Percentiles rank a stretch among this genome's conserved stretches.
Conservation (phyloP, 768 basidiomycete genomes). For the Boletus vinaceobasis region DNA sequence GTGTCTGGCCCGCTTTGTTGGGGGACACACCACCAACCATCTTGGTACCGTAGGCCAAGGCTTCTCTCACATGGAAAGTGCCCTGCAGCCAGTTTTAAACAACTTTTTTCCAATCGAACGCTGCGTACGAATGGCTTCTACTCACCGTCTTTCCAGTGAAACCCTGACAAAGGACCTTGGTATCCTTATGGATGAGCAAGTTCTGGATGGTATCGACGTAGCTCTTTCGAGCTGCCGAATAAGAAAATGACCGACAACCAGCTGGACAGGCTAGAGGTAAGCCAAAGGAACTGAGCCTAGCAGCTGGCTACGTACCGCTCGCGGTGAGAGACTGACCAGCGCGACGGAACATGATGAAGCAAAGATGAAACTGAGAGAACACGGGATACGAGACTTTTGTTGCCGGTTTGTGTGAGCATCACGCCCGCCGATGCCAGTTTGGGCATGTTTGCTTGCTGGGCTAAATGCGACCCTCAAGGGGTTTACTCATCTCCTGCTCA, state of each 20-base stretch:
- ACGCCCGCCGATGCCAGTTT: conserved; percentile 22
- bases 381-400: conserved; percentile 5
- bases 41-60: conserved; percentile 90
- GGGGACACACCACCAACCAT: conserved; percentile 98
- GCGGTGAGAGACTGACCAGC: conserved; percentile 54
- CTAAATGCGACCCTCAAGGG: too few species aligned
- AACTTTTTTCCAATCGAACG: not conserved
- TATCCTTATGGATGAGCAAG: conserved; percentile 90
- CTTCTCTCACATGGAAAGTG: conserved; percentile 95
- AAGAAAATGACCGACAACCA: conserved; percentile 79
- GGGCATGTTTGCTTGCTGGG: conserved; percentile 21
- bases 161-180: conserved; percentile 90
- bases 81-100: conserved; percentile 48
- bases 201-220: conserved; percentile 92
- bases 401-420: conserved; percentile 12
- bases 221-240: conserved; percentile 65
- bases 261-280: conserved; percentile 31
- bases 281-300: not conserved
- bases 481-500: too few species aligned
- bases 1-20: conserved; percentile 93
- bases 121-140: not conserved
- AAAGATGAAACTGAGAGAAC: conserved; percentile 10
- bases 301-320: conserved; percentile 40
- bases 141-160: conserved; percentile 94
- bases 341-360: conserved; percentile 50